phyloP scores from a whole-genome alignment of 2,329 filamentous ascomycete species.

The Nothopassalora personata region DNA sequence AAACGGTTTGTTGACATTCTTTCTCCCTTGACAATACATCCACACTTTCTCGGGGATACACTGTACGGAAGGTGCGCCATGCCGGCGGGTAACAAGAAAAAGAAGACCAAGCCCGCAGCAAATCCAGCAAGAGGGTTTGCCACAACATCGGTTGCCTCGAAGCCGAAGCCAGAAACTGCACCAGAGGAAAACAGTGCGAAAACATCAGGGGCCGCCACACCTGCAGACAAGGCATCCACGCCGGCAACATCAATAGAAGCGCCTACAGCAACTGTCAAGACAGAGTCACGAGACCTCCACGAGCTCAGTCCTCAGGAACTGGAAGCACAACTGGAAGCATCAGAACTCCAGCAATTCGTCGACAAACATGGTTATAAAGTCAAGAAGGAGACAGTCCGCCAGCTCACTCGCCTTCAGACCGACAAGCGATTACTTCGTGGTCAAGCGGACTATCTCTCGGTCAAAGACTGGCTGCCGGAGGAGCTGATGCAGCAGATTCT shows the following conservation, averaged over 20 bases:
- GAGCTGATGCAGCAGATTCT: conserved; percentile 75
- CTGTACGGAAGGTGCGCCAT: conserved; percentile 9
- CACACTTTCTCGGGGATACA: neutral
- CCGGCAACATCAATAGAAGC: conserved; percentile 27
- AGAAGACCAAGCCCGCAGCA: conserved; percentile 83
- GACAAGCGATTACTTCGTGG: conserved; percentile 75
- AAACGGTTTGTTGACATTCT: neutral
- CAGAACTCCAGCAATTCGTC: conserved; percentile 81
- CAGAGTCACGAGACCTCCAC: conserved; percentile 37
- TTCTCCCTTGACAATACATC: neutral
- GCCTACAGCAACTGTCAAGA: neutral
- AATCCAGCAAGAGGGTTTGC: conserved; percentile 92
- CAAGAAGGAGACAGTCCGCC: conserved; percentile 70
- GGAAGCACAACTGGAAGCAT: conserved; percentile 79
- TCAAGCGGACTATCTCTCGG: conserved; percentile 68
- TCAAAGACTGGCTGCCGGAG: conserved; percentile 71
- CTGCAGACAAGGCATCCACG: conserved; percentile 16
- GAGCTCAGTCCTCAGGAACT: conserved; percentile 78
- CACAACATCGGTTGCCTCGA: conserved; percentile 76
- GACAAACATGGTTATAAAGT: conserved; percentile 78
- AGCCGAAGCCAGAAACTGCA: conserved; percentile 52
- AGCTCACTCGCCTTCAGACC: conserved; percentile 72
- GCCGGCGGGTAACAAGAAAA: conserved; percentile 44
- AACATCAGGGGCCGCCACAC: conserved; percentile 28
- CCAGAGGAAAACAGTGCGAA: conserved; percentile 25